Base-by-base conservation (phyloP, 164 flowering plant genomes). In the Vitis amurensis region DNA sequence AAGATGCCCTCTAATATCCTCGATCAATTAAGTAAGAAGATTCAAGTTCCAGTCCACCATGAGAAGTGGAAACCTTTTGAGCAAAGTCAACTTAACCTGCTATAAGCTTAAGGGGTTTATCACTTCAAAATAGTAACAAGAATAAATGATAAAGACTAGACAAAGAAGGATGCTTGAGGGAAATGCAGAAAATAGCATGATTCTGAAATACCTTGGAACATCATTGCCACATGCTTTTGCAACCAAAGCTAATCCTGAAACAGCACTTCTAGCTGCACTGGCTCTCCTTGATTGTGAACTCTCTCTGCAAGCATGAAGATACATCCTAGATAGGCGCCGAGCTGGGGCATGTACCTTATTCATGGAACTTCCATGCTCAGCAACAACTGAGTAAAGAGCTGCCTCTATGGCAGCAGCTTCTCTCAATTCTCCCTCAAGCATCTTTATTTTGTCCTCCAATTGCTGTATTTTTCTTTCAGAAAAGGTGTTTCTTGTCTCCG, bases 191-290 rank as follows among this genome's bases (percentile, higher is more conserved):
- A 50, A 61, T 12, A 64, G 49, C 61, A 55, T 16, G 29, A 13
- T 17, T 11, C 31, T 11, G 17, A 17, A 19, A 12, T 87, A 93
- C 98, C 99, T 93, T 55, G 99, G 92, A 47, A 93, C 96, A 81
- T 96, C 97, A 88, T 93, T 89, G 68, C 99, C 99, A 83, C 99
- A 92, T 60, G 99, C 91, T 85, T 93, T 96, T 50, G 94, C 87
- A 67, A 87, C 97, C 78, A 92, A 81, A 77, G 89, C 85, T 64
- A 96, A 66, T 55, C 99, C 99, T 16, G 99, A 96, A 57, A 86
- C 80, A 67, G 83, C 77, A 75, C 90, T 85, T 77, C 86, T 88
- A 47, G 98, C 97, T 27, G 91, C 91, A 85, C 85, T 81, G 19
- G 85, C 92, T 73, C 85, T 85, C 64, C 87, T 87, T 61, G 76